Percentiles rank a stretch among this genome's conserved stretches.
Evolutionary conservation across 192 early-diverging fungal genomes (phyloP).

Genomic region (Kappamyces sp.): DNA sequence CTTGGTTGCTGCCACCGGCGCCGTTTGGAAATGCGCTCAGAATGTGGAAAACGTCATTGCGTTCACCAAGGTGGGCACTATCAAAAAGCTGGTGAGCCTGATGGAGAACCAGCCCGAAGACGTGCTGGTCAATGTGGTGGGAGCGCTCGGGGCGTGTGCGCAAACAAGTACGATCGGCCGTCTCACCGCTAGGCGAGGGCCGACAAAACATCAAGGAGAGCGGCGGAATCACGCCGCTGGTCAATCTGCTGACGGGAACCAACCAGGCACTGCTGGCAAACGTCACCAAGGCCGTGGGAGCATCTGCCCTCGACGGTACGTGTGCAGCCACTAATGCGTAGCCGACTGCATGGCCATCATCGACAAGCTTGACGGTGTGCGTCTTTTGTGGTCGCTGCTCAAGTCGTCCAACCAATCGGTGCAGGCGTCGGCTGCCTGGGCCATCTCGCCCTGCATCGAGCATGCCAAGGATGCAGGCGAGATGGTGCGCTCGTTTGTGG

Average conservation of each 20-base stretch:
- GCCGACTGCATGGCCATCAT: conserved; percentile 62
- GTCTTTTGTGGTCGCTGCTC: conserved; percentile 60
- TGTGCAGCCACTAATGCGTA: conserved; percentile 7
- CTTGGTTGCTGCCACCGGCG: conserved; percentile 59
- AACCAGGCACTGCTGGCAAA: conserved; percentile 57
- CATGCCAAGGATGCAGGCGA: conserved; percentile 65
- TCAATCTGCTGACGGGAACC: conserved; percentile 54
- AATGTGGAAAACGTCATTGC: conserved; percentile 59
- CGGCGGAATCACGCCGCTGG: conserved; percentile 57
- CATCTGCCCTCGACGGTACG: conserved; percentile 51
- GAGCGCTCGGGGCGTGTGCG: conserved; percentile 58
- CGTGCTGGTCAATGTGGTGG: conserved; percentile 61
- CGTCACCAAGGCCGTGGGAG: conserved; percentile 59
- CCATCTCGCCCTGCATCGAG: conserved; percentile 63
- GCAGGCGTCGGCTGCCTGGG: conserved; percentile 61
- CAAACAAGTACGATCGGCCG: conserved; percentile 41
- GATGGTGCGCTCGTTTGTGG: conserved; percentile 66
- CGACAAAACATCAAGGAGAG: conserved; percentile 49
- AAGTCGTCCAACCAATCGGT: conserved; percentile 55
- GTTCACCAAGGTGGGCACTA: conserved; percentile 58
- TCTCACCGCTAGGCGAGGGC: conserved; percentile 44
- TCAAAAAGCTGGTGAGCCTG: conserved; percentile 59
- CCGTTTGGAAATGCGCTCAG: conserved; percentile 64
- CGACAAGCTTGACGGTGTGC: conserved; percentile 56
- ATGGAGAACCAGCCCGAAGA: conserved; percentile 67